A percentile compares a stretch with the other conserved stretches of the same genome.
These are phyloP conservation scores for Thuja plicata DNA, from an alignment of 83 land plant species.

Conservation along the genomic window DNA sequence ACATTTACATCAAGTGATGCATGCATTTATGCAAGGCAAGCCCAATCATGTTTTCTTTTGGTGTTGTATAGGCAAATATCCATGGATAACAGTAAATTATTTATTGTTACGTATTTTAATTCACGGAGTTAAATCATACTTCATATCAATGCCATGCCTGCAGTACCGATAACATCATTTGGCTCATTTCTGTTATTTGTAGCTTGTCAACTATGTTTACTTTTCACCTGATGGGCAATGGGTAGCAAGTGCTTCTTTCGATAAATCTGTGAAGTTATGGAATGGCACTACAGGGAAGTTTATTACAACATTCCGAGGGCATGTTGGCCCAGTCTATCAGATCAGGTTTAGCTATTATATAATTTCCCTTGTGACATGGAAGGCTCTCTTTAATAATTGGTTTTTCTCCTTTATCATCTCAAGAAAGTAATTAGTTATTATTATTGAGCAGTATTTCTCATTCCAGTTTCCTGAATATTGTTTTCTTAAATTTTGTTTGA, in stretches of 20 bases:
- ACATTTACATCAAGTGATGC: neutral
- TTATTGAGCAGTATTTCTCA: neutral
- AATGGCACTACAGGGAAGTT: constrained; percentile 92
- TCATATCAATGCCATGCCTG: neutral
- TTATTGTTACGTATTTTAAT: neutral
- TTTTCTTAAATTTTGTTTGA: neutral
- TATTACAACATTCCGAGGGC: constrained; percentile 92
- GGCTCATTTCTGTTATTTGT: constrained; percentile 16
- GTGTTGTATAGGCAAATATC: neutral
- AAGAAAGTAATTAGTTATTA: neutral
- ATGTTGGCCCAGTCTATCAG: constrained; percentile 98
- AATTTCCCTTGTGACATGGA: neutral
- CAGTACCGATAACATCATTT: neutral
- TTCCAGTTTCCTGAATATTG: neutral
- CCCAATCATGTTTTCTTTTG: neutral
- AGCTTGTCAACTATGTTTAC: constrained; percentile 98
- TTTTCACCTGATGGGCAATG: constrained; percentile 99
- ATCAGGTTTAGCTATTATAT: constrained; percentile 49
- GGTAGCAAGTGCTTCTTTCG: constrained; percentile 99
- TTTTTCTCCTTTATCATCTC: constrained; percentile 1
- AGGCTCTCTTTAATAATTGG: neutral
- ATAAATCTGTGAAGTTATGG: constrained; percentile 97
- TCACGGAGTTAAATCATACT: neutral
- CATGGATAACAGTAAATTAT: neutral
- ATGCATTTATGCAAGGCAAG: neutral